Evolutionary conservation across 2,329 filamentous ascomycete species (phyloP).

Genomic region (Colletotrichum sp.): DNA sequence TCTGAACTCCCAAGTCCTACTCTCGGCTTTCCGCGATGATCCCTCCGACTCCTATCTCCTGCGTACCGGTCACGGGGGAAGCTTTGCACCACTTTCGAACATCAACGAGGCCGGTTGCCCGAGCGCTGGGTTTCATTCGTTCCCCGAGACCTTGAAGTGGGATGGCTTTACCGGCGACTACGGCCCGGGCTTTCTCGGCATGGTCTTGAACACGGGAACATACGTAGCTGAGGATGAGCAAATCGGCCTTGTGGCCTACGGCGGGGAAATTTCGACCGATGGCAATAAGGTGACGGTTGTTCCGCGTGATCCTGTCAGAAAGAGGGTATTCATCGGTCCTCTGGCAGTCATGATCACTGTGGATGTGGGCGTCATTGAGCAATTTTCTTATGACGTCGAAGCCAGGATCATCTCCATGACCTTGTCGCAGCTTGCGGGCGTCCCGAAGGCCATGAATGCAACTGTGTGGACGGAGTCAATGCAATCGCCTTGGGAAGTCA

Average conservation of each 20-base stretch:
- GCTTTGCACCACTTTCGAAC: constrained; percentile 58
- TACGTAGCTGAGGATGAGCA: neutral
- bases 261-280: neutral
- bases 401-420: neutral
- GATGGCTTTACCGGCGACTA: constrained; percentile 64
- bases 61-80: constrained; percentile 59
- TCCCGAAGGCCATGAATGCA: neutral
- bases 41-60: constrained; percentile 54
- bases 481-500: neutral
- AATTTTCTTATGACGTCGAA: neutral
- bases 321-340: neutral
- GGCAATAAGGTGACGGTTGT: neutral
- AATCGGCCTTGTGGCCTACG: neutral
- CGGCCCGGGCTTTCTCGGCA: constrained; percentile 51
- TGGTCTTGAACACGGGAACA: neutral
- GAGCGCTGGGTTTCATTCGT: constrained; percentile 61
- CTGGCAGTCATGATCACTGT: neutral
- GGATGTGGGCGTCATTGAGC: constrained; percentile 44
- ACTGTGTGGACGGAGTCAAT: neutral
- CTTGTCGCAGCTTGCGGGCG: neutral
- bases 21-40: constrained; percentile 53
- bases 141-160: constrained; percentile 59
- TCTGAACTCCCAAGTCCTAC: constrained; percentile 60
- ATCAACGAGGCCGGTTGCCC: constrained; percentile 61
- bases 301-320: neutral